Base-by-base conservation (phyloP, 768 basidiomycete species). In the Hebeloma cylindrosporum region DNA sequence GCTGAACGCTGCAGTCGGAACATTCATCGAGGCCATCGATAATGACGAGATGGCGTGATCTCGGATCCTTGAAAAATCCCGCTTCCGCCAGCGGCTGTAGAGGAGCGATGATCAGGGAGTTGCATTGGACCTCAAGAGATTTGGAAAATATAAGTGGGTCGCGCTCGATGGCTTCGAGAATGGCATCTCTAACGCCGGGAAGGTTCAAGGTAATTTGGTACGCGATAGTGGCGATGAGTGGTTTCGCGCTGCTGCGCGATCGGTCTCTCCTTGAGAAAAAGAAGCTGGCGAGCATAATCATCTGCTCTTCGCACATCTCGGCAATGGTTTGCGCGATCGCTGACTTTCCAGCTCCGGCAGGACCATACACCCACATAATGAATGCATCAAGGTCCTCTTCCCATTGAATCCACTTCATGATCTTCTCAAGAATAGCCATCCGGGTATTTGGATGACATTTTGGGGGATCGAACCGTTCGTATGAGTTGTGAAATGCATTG, bases 401-500 rank as follows among this genome's bases (percentile, higher is more conserved):
- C 18, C 10, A 3, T 40, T n/a, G n/a, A 16, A 29, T 32, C 46
- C 46, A 47, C 1, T 18, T 25, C 13, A 34, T 13, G 22, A 56
- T 32, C 7, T 42, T 6, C 2, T 36, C 23, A 14, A 50, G 16
- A 13, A 48, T 43, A 11, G 34, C 40, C 4, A 11, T 32, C 13
- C 52, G 40, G 13, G 48, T 52, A 11, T 40, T 46, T 16, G 52
- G 42, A 28, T 56, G 52, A 29, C 48, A 52, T 33, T 40, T 47
- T 13, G 54, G 54, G 13, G 45, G 48, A 7, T 32, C 30, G 27
- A 47, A 49, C 26, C 44, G 45, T 32, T 52, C 52, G 6, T 26
- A 16, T 10, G 54, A 50, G 31, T 56, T 50, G 22, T 50, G 48
- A 8, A 48, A 16, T n/a, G 51, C 54, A 10, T 23, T 28, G 1